A percentile compares a stretch with the other conserved stretches of the same genome.
Evolutionary conservation across 1,139 yeast species (phyloP).

Genomic region (Hansenula sp.): DNA sequence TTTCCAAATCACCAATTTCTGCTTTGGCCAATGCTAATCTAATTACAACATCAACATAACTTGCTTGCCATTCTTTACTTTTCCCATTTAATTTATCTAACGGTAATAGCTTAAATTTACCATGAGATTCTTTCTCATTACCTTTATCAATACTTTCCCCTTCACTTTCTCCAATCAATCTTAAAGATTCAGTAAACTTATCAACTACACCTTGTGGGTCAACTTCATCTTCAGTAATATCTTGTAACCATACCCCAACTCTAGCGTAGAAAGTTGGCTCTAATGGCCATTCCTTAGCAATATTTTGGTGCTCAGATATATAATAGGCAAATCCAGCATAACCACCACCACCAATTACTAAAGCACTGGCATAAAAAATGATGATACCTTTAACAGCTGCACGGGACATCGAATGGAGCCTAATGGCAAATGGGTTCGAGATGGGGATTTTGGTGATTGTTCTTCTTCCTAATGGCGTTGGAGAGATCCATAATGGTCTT

Average conservation of each 20-base stretch:
- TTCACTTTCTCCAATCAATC: conserved; percentile 18
- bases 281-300: conserved; percentile 28
- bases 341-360: conserved; percentile 16
- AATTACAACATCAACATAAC: conserved; percentile 32
- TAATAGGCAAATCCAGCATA: conserved; percentile 18
- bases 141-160: conserved; percentile 16
- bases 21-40: conserved; percentile 30
- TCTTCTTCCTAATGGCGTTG: background rate
- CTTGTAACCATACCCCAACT: conserved; percentile 27
- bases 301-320: conserved; percentile 23
- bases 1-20: conserved; percentile 21
- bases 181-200: conserved; percentile 22
- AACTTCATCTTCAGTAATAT: conserved; percentile 13
- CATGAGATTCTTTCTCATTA: conserved; percentile 11
- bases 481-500: too few species aligned
- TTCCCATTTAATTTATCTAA: conserved; percentile 13
- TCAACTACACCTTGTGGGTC: conserved; percentile 13
- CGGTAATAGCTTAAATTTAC: conserved; percentile 22
- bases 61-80: conserved; percentile 28
- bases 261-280: conserved; percentile 21
- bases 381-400: conserved; percentile 12
- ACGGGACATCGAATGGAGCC: conserved; percentile 11
- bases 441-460: conserved; percentile 7
- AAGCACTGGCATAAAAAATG: conserved; percentile 20
- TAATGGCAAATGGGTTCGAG: conserved; percentile 10